A percentile compares a stretch with the other conserved stretches of the same genome.
Evolutionary conservation across 441 rosid species (phyloP).

Genomic region (Metrosideros polymorpha): DNA sequence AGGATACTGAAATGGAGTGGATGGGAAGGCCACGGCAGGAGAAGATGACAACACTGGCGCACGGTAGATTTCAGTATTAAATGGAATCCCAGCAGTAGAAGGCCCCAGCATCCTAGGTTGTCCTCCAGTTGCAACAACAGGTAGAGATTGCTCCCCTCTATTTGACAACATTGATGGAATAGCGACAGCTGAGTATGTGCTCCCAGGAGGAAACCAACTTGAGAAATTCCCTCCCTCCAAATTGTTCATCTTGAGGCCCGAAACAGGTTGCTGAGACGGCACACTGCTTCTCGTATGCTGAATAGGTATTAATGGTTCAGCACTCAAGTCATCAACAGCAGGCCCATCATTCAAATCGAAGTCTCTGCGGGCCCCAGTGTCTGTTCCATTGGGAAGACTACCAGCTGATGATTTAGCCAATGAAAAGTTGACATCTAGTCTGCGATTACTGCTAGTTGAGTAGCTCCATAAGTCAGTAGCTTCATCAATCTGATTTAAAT

Average conservation of each 20-base stretch:
- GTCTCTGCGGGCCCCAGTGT: slow-evolving; percentile 33
- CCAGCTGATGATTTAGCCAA: slow-evolving; percentile 22
- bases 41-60: slow-evolving; percentile 43
- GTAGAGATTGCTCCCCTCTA: slow-evolving; percentile 62
- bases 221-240: slow-evolving; percentile 46
- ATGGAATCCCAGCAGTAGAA: slow-evolving; percentile 29
- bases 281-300: slow-evolving; percentile 38
- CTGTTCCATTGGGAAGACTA: slow-evolving; percentile 26
- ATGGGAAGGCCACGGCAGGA: slow-evolving; percentile 38
- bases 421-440: slow-evolving; percentile 25
- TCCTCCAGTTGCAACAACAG: slow-evolving; percentile 38
- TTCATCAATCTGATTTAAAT: slow-evolving; percentile 68
- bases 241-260: slow-evolving; percentile 36
- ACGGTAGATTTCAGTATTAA: slow-evolving; percentile 32
- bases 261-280: slow-evolving; percentile 34
- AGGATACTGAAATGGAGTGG: slow-evolving; percentile 45
- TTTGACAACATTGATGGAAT: slow-evolving; percentile 52
- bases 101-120: slow-evolving; percentile 43
- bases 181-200: slow-evolving; percentile 41
- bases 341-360: slow-evolving; percentile 97
- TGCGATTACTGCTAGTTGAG: slow-evolving; percentile 24
- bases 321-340: slow-evolving; percentile 37
- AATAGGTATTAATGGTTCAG: slow-evolving; percentile 35
- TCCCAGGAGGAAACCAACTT: slow-evolving; percentile 56
- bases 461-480: slow-evolving; percentile 36